These are phyloP conservation scores for Coniochaeta sp. DNA, from an alignment of 2,329 filamentous ascomycete genomes.

Conservation along the genomic window DNA sequence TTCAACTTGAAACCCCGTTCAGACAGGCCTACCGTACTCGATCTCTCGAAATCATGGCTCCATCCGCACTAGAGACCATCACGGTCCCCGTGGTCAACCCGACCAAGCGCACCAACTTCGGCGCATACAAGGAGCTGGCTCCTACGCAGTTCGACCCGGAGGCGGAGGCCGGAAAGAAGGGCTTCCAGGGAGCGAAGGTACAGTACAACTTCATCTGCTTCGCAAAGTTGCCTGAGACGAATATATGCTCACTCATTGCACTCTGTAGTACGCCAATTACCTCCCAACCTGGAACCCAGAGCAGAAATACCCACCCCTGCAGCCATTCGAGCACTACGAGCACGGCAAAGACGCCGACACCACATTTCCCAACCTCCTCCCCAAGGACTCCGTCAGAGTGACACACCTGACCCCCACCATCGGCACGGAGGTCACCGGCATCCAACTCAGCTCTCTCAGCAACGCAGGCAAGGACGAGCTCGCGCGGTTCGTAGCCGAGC, in stretches of 20 bases:
- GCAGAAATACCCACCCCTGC: slow-evolving; percentile 51
- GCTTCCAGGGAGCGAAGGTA: slow-evolving; percentile 16
- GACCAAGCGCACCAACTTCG: slow-evolving; percentile 8
- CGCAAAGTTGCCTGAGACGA: not conserved
- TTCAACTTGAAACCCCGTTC: not conserved
- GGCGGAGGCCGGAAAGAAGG: slow-evolving; percentile 20
- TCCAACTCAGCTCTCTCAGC: slow-evolving; percentile 57
- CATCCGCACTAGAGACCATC: slow-evolving; percentile 22
- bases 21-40: slow-evolving; percentile 33
- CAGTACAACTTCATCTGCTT: not conserved
- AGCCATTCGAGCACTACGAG: slow-evolving; percentile 60
- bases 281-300: slow-evolving; percentile 55
- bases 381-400: slow-evolving; percentile 33
- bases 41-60: slow-evolving; percentile 20
- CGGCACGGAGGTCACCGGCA: slow-evolving; percentile 58
- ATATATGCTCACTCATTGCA: not conserved
- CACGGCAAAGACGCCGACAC: slow-evolving; percentile 63
- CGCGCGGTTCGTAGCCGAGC: slow-evolving; percentile 59
- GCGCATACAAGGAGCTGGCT: slow-evolving; percentile 22
- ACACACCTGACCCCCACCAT: slow-evolving; percentile 58
- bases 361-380: slow-evolving; percentile 54
- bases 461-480: slow-evolving; percentile 61
- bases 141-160: slow-evolving; percentile 17
- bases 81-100: slow-evolving; percentile 27
- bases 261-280: slow-evolving; percentile 50